A percentile compares a stretch with the other conserved stretches of the same genome.
Conservation (phyloP, 2,329 filamentous ascomycete genomes). For the Atkinsonella hypoxylon region DNA sequence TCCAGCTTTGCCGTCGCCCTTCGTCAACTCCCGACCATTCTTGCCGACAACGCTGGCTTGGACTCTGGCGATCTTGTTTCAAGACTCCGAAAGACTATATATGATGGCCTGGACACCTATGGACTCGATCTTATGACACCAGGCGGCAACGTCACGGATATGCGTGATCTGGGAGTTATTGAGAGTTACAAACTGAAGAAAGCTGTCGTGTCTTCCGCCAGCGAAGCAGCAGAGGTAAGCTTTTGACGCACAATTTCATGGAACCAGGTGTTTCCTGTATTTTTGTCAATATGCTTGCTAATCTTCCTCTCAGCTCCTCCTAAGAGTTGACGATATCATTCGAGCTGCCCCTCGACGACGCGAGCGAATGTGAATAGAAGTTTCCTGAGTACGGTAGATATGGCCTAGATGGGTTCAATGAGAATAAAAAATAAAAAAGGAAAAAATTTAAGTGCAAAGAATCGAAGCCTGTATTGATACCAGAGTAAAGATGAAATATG, state of each 20-base stretch:
- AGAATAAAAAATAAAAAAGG: background rate
- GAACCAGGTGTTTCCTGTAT: background rate
- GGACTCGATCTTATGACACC: slow-evolving; percentile 82
- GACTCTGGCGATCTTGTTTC: slow-evolving; percentile 92
- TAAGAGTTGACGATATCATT: slow-evolving; percentile 97
- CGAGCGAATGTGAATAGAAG: slow-evolving; percentile 24
- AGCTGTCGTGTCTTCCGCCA: slow-evolving; percentile 93
- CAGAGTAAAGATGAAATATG: slow-evolving; percentile 20
- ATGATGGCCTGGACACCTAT: slow-evolving; percentile 85
- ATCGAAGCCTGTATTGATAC: slow-evolving; percentile 23
- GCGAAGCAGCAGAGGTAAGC: slow-evolving; percentile 88
- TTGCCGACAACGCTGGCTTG: slow-evolving; percentile 93
- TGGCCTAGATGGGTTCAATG: slow-evolving; percentile 1
- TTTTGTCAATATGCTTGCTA: background rate
- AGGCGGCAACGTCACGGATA: slow-evolving; percentile 86
- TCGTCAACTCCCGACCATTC: slow-evolving; percentile 86
- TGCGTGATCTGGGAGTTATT: slow-evolving; percentile 89
- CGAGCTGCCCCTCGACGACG: slow-evolving; percentile 66
- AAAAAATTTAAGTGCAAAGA: background rate
- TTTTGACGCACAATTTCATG: background rate
- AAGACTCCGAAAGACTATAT: slow-evolving; percentile 83
- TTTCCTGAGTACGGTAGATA: background rate
- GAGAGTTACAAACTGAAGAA: slow-evolving; percentile 98
- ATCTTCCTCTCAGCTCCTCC: slow-evolving; percentile 49
- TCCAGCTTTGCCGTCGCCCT: slow-evolving; percentile 81